These are phyloP conservation scores for Thermothielavioides terrestris DNA, from an alignment of 495 filamentous ascomycete species.

Conservation along the genomic window DNA sequence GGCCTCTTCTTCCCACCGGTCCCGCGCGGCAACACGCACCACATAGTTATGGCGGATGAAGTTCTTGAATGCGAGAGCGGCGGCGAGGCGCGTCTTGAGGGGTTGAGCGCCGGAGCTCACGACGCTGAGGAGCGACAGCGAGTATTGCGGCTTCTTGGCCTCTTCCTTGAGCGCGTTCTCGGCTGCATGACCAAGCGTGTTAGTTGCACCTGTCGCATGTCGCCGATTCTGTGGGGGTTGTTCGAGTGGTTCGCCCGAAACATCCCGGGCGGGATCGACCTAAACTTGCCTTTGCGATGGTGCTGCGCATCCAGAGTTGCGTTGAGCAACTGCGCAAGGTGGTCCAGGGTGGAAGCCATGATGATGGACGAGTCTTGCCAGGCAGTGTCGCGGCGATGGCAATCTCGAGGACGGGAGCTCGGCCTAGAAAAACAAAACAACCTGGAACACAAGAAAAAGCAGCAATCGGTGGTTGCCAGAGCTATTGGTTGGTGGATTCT, in stretches of 20 bases:
- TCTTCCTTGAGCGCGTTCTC: constrained; percentile 66
- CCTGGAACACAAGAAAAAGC: constrained; percentile 15
- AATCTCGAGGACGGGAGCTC: neutral
- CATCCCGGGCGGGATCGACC: neutral
- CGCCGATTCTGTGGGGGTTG: no score
- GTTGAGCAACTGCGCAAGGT: constrained; percentile 69
- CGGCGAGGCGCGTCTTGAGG: constrained; percentile 72
- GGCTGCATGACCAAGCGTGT: constrained; percentile 46
- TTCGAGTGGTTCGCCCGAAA: no score
- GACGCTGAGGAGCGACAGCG: constrained; percentile 79
- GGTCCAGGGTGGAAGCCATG: constrained; percentile 70
- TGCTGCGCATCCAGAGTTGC: constrained; percentile 76
- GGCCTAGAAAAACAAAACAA: constrained; percentile 12
- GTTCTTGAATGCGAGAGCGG: constrained; percentile 96
- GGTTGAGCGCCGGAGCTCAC: constrained; percentile 63
- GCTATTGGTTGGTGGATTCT: constrained; percentile 13
- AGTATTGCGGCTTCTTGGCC: constrained; percentile 74
- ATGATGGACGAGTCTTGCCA: constrained; percentile 41
- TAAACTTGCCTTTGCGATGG: constrained; percentile 72
- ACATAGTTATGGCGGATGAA: constrained; percentile 88
- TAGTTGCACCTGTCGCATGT: constrained; percentile 3
- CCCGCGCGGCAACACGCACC: constrained; percentile 18
- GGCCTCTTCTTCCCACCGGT: neutral
- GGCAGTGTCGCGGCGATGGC: neutral
- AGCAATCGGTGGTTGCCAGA: constrained; percentile 12